Base-by-base conservation (phyloP, 768 basidiomycete species). In the Strobilomyces echinocephalus region DNA sequence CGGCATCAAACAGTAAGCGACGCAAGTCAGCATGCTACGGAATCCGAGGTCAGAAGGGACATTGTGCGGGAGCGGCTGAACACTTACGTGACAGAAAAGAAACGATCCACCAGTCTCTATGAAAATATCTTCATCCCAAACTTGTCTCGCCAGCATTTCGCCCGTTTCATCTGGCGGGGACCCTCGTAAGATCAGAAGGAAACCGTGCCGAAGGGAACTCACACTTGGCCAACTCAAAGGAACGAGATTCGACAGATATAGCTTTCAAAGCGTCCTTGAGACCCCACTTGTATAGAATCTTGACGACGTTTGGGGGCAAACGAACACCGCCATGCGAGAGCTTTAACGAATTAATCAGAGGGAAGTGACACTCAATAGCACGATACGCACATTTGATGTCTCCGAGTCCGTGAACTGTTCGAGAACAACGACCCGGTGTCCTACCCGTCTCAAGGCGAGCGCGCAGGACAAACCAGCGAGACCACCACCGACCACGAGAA, bases 361-460 rank as follows among this genome's bases (percentile, higher is more conserved):
- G 30, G 11, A 31, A 6, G 6, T 18, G 18, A 44, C 14, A 5
- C 21, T 10, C 6, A n/a, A 10, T 2, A 5, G 6, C 21, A n/a
- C 9, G 8, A 51, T 49, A 59, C 68, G 26, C 36, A 74, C 76
- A 52, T 69, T 69, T 34, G 63, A 65, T 33, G 52, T 50, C n/a
- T 72, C 64, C n/a, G 70, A 70, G 15, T 75, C 76, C 51, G 73
- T 71, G 16, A 65, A 68, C 54, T 74, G 70, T 62, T 86, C 84
- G 20, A 85, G 64, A 3, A 87, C 75, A 2, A 76, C 69, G n/a
- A 85, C 84, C 31, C 72, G 68, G 67, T 87, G 85, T 7, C 85
- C 84, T 7, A 77, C 77, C 59, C 74, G 76, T 42, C 74, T 74
- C 39, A 87, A 72, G 15, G 79, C 72, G 58, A 76, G 78, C 5